Conservation (phyloP, 2,329 filamentous ascomycete species). For the Parascedosporium putredinis region DNA sequence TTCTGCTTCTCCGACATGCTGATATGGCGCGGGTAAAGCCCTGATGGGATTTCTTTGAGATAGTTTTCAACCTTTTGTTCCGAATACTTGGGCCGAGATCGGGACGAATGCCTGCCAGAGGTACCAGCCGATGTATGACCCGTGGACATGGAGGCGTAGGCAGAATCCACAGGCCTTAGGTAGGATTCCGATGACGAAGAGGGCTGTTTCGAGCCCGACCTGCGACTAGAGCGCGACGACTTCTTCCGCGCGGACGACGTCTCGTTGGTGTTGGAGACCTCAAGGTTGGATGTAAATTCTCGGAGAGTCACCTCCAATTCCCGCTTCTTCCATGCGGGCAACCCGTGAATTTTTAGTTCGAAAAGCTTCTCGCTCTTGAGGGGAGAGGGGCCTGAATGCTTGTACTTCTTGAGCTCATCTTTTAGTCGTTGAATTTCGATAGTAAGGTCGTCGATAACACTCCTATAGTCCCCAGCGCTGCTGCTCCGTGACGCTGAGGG, state of each 20-base stretch:
- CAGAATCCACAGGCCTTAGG: constrained; percentile 46
- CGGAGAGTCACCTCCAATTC: constrained; percentile 66
- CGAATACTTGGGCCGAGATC: constrained; percentile 27
- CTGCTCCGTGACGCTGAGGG: constrained; percentile 37
- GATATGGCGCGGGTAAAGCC: constrained; percentile 50
- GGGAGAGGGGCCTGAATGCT: constrained; percentile 54
- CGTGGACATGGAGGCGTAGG: constrained; percentile 57
- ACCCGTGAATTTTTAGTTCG: constrained; percentile 68
- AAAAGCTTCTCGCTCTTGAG: constrained; percentile 69
- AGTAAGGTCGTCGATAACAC: constrained; percentile 80
- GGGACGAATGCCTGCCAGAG: constrained; percentile 26
- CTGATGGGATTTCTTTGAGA: constrained; percentile 61
- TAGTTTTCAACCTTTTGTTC: constrained; percentile 59
- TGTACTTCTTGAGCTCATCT: constrained; percentile 60
- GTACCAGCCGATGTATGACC: constrained; percentile 34
- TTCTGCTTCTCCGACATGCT: constrained; percentile 61
- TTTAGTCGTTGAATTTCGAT: constrained; percentile 73
- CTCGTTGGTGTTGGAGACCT: constrained; percentile 27
- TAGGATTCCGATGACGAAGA: constrained; percentile 43
- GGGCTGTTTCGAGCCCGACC: constrained; percentile 38
- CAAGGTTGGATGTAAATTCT: constrained; percentile 57
- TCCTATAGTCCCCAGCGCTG: constrained; percentile 64
- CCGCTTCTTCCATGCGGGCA: constrained; percentile 61
- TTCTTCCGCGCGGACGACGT: constrained; percentile 31
- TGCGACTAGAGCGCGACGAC: constrained; percentile 27